phyloP scores from a whole-genome alignment of 2,329 filamentous ascomycete genomes.

The Claviceps sorghi region DNA sequence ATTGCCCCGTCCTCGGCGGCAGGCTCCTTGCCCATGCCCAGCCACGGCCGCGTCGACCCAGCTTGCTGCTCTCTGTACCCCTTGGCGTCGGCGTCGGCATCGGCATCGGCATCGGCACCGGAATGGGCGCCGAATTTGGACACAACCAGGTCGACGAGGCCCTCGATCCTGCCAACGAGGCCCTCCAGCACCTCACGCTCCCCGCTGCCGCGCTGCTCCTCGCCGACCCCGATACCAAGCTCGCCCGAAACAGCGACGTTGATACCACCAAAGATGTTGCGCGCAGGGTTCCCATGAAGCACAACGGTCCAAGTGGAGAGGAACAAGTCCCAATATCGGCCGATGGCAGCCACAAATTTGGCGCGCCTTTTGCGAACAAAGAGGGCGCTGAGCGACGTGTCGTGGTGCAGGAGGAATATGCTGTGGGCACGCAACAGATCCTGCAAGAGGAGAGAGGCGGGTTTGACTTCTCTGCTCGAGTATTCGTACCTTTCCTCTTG shows the following conservation, averaged over 20 bases:
- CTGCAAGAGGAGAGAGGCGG: slow-evolving; percentile 59
- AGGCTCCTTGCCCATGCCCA: slow-evolving; percentile 56
- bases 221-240: slow-evolving; percentile 83
- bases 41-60: slow-evolving; percentile 37
- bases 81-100: slow-evolving; percentile 1
- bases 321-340: slow-evolving; percentile 66
- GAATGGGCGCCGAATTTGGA: slow-evolving; percentile 59
- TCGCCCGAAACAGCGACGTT: slow-evolving; percentile 85
- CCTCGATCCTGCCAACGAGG: slow-evolving; percentile 64
- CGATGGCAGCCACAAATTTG: slow-evolving; percentile 58
- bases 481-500: slow-evolving; percentile 50
- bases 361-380: slow-evolving; percentile 48
- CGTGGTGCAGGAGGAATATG: slow-evolving; percentile 80
- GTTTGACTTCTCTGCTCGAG: slow-evolving; percentile 80
- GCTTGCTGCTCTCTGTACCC: slow-evolving; percentile 7
- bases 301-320: slow-evolving; percentile 73
- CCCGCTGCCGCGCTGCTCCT: slow-evolving; percentile 87
- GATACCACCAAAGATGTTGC: slow-evolving; percentile 65
- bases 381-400: slow-evolving; percentile 54
- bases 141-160: slow-evolving; percentile 75
- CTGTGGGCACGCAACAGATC: slow-evolving; percentile 74
- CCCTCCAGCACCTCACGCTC: slow-evolving; percentile 88
- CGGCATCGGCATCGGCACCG: slow-evolving; percentile 7
- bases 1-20: slow-evolving; percentile 67
- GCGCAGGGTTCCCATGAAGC: slow-evolving; percentile 74